A percentile compares a stretch with the other conserved stretches of the same genome.
Evolutionary conservation across 768 basidiomycete genomes (phyloP).

Genomic region (Suillus plorans): DNA sequence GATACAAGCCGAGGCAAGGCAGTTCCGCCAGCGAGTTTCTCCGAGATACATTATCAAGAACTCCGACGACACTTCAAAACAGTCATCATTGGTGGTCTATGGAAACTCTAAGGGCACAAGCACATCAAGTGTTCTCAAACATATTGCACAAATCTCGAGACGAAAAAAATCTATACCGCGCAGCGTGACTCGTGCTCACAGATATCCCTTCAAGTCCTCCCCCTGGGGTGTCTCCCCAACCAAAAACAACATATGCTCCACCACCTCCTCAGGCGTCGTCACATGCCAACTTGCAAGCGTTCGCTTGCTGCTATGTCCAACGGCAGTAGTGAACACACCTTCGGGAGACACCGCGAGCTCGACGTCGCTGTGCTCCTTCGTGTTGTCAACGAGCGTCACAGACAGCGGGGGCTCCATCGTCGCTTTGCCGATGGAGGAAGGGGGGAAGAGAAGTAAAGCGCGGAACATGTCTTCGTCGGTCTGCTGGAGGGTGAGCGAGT

Average conservation of each 20-base stretch:
- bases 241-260: constrained; percentile 73
- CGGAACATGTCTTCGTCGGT: constrained; percentile 99
- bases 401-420: constrained; percentile 59
- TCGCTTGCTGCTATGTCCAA: constrained; percentile 87
- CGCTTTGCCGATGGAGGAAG: constrained; percentile 34
- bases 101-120: no score
- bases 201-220: not conserved
- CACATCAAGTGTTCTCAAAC: no score
- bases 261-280: constrained; percentile 82
- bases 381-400: constrained; percentile 36
- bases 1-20: no score
- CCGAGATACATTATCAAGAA: no score
- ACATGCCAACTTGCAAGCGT: constrained; percentile 94
- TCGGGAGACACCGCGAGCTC: constrained; percentile 66
- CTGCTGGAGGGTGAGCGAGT: constrained; percentile 33
- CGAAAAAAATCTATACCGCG: no score
- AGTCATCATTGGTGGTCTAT: no score
- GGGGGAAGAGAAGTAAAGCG: constrained; percentile 64
- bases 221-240: constrained; percentile 36
- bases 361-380: constrained; percentile 35
- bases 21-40: no score
- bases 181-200: not conserved
- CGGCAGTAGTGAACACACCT: constrained; percentile 86
- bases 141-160: no score
- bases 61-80: no score